Evolutionary conservation across 2,329 filamentous ascomycete genomes (phyloP).

Genomic region (Fusarium nelsonii): DNA sequence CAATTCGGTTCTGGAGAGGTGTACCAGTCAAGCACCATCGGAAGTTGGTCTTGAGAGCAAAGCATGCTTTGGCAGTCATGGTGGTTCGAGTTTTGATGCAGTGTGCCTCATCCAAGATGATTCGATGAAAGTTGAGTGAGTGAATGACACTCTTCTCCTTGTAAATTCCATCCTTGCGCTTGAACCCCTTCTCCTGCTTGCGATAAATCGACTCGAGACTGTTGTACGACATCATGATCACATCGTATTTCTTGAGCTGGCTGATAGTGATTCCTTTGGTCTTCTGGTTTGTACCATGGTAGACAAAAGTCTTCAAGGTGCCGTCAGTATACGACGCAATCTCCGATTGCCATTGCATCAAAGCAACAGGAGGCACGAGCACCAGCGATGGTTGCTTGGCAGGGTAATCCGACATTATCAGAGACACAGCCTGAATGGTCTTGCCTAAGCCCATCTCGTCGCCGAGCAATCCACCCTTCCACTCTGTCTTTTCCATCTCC

Average conservation of each 20-base stretch:
- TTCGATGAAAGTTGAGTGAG: slow-evolving; percentile 85
- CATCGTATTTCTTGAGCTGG: slow-evolving; percentile 85
- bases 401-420: slow-evolving; percentile 98
- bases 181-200: slow-evolving; percentile 92
- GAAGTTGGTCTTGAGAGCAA: slow-evolving; percentile 86
- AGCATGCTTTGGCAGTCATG: slow-evolving; percentile 94
- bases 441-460: slow-evolving; percentile 99
- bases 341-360: slow-evolving; percentile 95
- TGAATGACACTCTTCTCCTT: slow-evolving; percentile 87
- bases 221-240: slow-evolving; percentile 98
- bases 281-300: slow-evolving; percentile 87
- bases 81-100: slow-evolving; percentile 93
- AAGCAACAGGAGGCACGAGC: slow-evolving; percentile 88
- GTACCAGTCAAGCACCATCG: slow-evolving; percentile 98
- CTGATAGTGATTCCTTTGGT: slow-evolving; percentile 80
- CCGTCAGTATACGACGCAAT: slow-evolving; percentile 87
- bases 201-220: slow-evolving; percentile 91
- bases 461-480: slow-evolving; percentile 89
- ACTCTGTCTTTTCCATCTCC: slow-evolving; percentile 85
- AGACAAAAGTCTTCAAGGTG: slow-evolving; percentile 89
- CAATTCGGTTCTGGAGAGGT: slow-evolving; percentile 95
- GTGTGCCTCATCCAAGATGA: slow-evolving; percentile 95
- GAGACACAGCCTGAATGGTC: slow-evolving; percentile 96
- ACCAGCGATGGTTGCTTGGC: slow-evolving; percentile 86
- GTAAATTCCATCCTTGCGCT: slow-evolving; percentile 80